Evolutionary conservation across 345 rosid genomes (phyloP), one percentile per base, ranked within the genome.

Genomic region (Hypericum androsaemum): DNA sequence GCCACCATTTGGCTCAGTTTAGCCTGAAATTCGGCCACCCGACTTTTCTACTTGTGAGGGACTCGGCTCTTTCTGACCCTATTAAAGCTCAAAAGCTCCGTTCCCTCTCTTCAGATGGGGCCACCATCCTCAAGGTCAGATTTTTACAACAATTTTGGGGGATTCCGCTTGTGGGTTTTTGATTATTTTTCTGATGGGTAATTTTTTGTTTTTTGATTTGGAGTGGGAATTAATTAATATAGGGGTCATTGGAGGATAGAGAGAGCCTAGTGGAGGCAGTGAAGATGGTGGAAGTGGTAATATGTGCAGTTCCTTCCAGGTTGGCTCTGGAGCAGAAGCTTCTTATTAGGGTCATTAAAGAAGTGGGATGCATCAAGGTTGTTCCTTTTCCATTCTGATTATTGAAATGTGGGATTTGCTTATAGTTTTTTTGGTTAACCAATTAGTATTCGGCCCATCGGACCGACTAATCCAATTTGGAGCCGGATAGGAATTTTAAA

Each of bases 221-320:
- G 7, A 5, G 9, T 41, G 47, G 48, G 37, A 12, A 7, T 39
- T 8, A 22, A 22, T 22, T n/a, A 16, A 53, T 36, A 1, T 54
- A 88, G 95, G 92, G 95, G 41, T 85, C 87, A n/a, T 54, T 84
- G 65, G 80, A 84, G 12, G 86, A 88, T 48, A 83, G 77, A 44
- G 28, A 39, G 65, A 77, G 81, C 64, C 79, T 88, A 8, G 58
- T 54, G 28, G 84, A 80, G 62, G 97, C 32, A 22, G 32, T 22
- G 32, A 22, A 60, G 64, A 78, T 59, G 68, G 94, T 84, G 47
- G 94, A 88, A 64, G 84, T 82, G 3, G 90, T 84, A 39, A 80
- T 88, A 37, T 82, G 86, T 64, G 72, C 90, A 0, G 66, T 84
- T 47, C 78, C 89, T 39, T 74, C 88, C n/a, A 79, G 71, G 60